Conservation (phyloP, 2,329 filamentous ascomycete species). For the Paramyrothecium roridum region DNA sequence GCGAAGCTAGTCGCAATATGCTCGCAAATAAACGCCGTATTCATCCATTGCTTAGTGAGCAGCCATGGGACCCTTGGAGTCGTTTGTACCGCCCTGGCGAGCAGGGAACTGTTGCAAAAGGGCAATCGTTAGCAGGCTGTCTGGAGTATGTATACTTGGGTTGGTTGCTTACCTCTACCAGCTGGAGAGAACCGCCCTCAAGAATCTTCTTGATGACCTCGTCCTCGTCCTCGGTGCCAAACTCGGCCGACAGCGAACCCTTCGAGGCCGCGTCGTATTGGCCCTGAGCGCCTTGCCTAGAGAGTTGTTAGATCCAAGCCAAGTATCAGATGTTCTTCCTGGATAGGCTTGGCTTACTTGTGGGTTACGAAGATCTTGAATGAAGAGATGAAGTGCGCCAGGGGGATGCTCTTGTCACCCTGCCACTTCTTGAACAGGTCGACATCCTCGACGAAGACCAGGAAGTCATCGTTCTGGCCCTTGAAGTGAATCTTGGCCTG, state of each 20-base stretch:
- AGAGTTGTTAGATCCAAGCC: neutral
- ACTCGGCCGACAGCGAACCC: slow-evolving; percentile 74
- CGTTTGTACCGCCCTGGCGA: slow-evolving; percentile 52
- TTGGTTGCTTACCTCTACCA: slow-evolving; percentile 42
- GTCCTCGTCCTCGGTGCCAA: slow-evolving; percentile 76
- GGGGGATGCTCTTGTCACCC: slow-evolving; percentile 71
- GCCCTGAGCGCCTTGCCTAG: slow-evolving; percentile 82
- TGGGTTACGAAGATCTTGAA: slow-evolving; percentile 91
- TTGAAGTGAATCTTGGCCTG: slow-evolving; percentile 84
- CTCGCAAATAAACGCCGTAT: slow-evolving; percentile 1
- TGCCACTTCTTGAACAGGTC: slow-evolving; percentile 77
- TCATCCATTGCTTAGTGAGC: slow-evolving; percentile 28
- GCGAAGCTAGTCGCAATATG: slow-evolving; percentile 1
- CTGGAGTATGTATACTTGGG: neutral
- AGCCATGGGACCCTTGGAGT: slow-evolving; percentile 41
- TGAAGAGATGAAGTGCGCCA: slow-evolving; percentile 80
- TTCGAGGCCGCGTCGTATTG: slow-evolving; percentile 75
- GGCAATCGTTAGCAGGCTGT: slow-evolving; percentile 3
- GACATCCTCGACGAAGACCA: slow-evolving; percentile 57
- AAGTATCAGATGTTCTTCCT: too few relatives aligned
- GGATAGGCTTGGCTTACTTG: slow-evolving; percentile 59
- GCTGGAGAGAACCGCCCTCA: slow-evolving; percentile 68
- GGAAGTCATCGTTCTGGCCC: slow-evolving; percentile 60
- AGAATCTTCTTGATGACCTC: slow-evolving; percentile 81
- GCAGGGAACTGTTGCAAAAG: slow-evolving; percentile 41